Base-by-base conservation (phyloP, 2,329 filamentous ascomycete species). In the Verticillium zaregamsianum region DNA sequence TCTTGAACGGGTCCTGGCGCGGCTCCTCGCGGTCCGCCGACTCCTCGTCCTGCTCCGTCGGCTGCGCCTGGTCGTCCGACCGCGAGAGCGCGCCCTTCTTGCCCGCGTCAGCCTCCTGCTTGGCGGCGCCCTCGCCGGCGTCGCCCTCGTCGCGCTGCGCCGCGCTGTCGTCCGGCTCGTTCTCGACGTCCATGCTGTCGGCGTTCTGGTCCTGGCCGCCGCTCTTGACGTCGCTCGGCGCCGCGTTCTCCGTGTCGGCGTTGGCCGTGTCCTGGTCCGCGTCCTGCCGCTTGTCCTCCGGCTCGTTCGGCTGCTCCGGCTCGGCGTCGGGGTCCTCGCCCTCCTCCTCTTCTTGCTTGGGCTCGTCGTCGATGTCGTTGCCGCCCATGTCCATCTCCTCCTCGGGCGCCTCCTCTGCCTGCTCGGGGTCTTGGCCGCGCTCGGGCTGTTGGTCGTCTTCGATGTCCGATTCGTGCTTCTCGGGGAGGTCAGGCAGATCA, bases 1-100 rank as follows among this genome's bases (percentile, higher is more conserved):
- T 96, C 78, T 95, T 95, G 82, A 97, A 97, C 1, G 93, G 91
- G 67, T 95, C 87, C 55, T 80, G 78, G 59, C 85, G 74, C 5
- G 71, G 69, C 66, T 81, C 76, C 45, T 75, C 76, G 60, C 78
- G 74, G 12, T 76, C 73, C 32, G 75, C 72, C 8, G 76, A 75
- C 59, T 82, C 77, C 54, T 78, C 73, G 12, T 79, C 76, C 56
- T 75, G 68, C 6, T 82, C 78, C n/a, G 77, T 73, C 5, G 78
- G 74, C n/a, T 69, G 68, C 45, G 73, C 70, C 33, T 76, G 71
- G 25, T 85, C 79, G 60, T 82, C 79, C 12, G 78, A 75, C 45
- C 77, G 76, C 2, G 83, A 82, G 20, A 80, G 74, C 8, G 76
- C 79, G 14, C 87, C 89, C 66, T 90, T 85, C 69, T 87, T 85